Percentiles rank a stretch among this genome's conserved stretches.
These are phyloP conservation scores for Imleria badia DNA, from an alignment of 768 basidiomycete genomes.

Conservation along the genomic window DNA sequence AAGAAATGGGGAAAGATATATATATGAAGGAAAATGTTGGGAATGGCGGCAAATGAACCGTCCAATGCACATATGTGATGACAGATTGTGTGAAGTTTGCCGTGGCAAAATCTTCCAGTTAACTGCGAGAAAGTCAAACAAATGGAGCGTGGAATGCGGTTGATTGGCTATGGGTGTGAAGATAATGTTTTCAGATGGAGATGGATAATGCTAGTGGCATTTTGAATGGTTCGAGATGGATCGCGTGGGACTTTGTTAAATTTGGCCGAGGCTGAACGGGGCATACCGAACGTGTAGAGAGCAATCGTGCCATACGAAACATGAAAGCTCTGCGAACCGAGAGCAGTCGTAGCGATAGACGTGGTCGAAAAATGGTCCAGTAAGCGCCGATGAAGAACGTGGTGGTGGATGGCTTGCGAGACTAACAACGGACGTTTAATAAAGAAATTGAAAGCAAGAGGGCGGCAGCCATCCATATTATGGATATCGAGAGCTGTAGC, in stretches of 20 bases:
- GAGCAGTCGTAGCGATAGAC: conserved; percentile 10
- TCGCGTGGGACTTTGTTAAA: conserved; percentile 8
- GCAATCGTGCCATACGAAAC: conserved; percentile 15
- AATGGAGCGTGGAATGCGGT: conserved; percentile 31
- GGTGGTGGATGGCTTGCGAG: conserved; percentile 6
- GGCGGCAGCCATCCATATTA: not conserved
- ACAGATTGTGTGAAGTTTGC: conserved; percentile 24
- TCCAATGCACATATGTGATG: conserved; percentile 29
- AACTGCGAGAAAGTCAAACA: conserved; percentile 29
- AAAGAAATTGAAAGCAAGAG: conserved; percentile 8
- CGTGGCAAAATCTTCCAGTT: conserved; percentile 6
- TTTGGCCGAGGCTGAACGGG: conserved; percentile 10
- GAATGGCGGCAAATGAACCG: conserved; percentile 27
- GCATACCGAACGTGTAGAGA: conserved; percentile 17
- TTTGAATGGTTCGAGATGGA: conserved; percentile 14
- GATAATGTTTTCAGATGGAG: conserved; percentile 19
- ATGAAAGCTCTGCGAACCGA: conserved; percentile 10
- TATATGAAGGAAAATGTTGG: conserved; percentile 14
- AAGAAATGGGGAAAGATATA: conserved; percentile 11
- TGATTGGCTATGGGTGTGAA: conserved; percentile 20
- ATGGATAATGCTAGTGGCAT: conserved; percentile 19
- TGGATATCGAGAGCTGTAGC: conserved; percentile 1
- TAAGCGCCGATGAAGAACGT: conserved; percentile 2
- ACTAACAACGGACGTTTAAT: conserved; percentile 3
- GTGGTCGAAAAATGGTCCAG: conserved; percentile 6